Percentiles rank a stretch among this genome's conserved stretches.
These are phyloP conservation scores for Teratosphaeria nubilosa DNA, from an alignment of 2,329 filamentous ascomycete species.

Conservation along the genomic window DNA sequence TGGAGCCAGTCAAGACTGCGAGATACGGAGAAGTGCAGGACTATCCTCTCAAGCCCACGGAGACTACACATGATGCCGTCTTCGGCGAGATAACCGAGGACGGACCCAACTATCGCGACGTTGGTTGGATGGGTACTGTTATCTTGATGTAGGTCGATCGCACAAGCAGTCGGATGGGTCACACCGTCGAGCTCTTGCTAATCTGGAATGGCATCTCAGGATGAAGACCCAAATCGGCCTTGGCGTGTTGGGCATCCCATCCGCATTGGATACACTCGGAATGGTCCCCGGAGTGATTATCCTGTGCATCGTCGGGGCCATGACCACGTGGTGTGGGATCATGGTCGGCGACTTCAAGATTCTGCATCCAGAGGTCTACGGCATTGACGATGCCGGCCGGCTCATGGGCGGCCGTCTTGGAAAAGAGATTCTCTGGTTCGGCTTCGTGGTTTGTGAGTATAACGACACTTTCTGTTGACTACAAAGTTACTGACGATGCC, in stretches of 20 bases:
- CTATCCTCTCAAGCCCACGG: neutral
- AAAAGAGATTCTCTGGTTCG: slow-evolving; percentile 29
- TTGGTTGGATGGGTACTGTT: neutral
- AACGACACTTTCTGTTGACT: slow-evolving; percentile 18
- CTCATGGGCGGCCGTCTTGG: slow-evolving; percentile 44
- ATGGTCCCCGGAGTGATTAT: slow-evolving; percentile 9
- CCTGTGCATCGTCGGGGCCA: slow-evolving; percentile 7
- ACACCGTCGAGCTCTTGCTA: slow-evolving; percentile 9
- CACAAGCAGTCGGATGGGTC: neutral
- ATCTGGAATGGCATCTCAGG: slow-evolving; percentile 30
- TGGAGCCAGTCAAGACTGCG: neutral
- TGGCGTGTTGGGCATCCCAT: slow-evolving; percentile 11
- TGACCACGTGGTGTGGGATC: slow-evolving; percentile 30
- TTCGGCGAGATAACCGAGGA: neutral
- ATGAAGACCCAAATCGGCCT: slow-evolving; percentile 36
- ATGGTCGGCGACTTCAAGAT: slow-evolving; percentile 44
- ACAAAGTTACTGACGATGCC: slow-evolving; percentile 41
- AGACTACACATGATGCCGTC: neutral
- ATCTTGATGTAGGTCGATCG: neutral
- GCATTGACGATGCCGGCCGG: slow-evolving; percentile 46
- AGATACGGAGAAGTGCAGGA: neutral
- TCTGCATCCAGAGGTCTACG: slow-evolving; percentile 44
- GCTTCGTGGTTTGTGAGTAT: slow-evolving; percentile 13
- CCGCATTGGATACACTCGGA: slow-evolving; percentile 11
- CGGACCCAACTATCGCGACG: neutral